Conservation (phyloP, 2,329 filamentous ascomycete genomes). For the Fusarium heterosporum region DNA sequence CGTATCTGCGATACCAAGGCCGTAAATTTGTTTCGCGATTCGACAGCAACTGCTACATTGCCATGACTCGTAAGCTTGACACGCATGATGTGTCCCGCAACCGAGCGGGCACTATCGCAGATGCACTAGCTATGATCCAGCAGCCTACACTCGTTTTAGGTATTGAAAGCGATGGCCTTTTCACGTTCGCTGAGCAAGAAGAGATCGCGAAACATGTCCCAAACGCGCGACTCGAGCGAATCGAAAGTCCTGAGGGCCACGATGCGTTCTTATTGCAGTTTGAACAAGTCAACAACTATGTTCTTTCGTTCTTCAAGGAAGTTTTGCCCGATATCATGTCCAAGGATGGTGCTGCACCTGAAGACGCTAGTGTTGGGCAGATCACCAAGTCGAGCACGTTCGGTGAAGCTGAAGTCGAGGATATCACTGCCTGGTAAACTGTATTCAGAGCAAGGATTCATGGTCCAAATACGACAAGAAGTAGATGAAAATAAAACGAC, state of each 20-base stretch:
- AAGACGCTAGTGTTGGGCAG: slow-evolving; percentile 66
- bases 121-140: slow-evolving; percentile 83
- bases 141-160: slow-evolving; percentile 93
- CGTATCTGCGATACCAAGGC: slow-evolving; percentile 95
- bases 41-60: slow-evolving; percentile 98
- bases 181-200: slow-evolving; percentile 96
- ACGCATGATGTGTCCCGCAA: slow-evolving; percentile 93
- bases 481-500: slow-evolving; percentile 17
- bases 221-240: slow-evolving; percentile 81
- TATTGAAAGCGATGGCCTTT: slow-evolving; percentile 94
- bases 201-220: slow-evolving; percentile 87
- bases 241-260: slow-evolving; percentile 94
- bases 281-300: slow-evolving; percentile 92
- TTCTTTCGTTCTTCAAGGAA: slow-evolving; percentile 84
- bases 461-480: not conserved
- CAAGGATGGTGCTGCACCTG: slow-evolving; percentile 63
- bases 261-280: slow-evolving; percentile 98
- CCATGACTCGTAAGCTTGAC: slow-evolving; percentile 96
- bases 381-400: slow-evolving; percentile 91
- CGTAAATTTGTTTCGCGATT: slow-evolving; percentile 97
- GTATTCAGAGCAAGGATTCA: not conserved
- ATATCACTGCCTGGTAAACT: slow-evolving; percentile 90
- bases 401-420: slow-evolving; percentile 94
- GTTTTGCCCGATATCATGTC: slow-evolving; percentile 90
- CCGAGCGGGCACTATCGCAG: slow-evolving; percentile 73